Evolutionary conservation across 805 yeast species (phyloP).

Genomic region (Nakazawaea ishiwadae): DNA sequence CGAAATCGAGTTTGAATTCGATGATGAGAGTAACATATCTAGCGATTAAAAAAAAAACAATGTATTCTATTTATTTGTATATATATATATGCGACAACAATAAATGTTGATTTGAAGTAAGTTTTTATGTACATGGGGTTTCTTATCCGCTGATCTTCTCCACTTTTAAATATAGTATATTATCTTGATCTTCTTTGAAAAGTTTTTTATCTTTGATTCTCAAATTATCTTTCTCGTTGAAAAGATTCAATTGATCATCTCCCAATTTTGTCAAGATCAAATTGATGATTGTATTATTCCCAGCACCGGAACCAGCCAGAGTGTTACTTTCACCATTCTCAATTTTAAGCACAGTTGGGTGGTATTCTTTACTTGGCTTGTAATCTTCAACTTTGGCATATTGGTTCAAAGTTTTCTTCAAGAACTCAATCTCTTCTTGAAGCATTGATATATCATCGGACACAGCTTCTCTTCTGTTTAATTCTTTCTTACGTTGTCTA

Average conservation of each 20-base stretch:
- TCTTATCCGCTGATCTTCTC: slow-evolving; percentile 2
- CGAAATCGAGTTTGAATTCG: not conserved
- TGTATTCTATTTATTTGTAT: not conserved
- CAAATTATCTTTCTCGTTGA: slow-evolving; percentile 2
- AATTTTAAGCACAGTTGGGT: slow-evolving; percentile 39
- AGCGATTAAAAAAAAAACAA: not conserved
- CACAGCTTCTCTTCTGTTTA: slow-evolving; percentile 54
- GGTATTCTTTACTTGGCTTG: slow-evolving; percentile 39
- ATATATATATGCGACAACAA: too few species aligned
- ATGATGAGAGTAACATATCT: not conserved
- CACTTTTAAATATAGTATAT: slow-evolving; percentile 4
- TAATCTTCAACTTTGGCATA: slow-evolving; percentile 44
- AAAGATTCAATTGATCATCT: slow-evolving; percentile 2
- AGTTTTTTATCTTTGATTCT: slow-evolving; percentile 1
- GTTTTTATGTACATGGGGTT: not conserved
- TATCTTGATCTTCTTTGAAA: slow-evolving; percentile 1
- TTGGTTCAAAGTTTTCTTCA: slow-evolving; percentile 44
- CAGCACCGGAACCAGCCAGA: too few species aligned
- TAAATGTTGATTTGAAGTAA: not conserved
- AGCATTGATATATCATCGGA: slow-evolving; percentile 68
- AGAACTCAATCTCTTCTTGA: slow-evolving; percentile 63
- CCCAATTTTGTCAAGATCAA: slow-evolving; percentile 9
- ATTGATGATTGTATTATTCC: not conserved
- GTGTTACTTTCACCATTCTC: slow-evolving; percentile 9
- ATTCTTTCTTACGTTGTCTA: slow-evolving; percentile 62